Evolutionary conservation across 2,329 filamentous ascomycete genomes (phyloP).

Genomic region (Fusarium subtropicale): DNA sequence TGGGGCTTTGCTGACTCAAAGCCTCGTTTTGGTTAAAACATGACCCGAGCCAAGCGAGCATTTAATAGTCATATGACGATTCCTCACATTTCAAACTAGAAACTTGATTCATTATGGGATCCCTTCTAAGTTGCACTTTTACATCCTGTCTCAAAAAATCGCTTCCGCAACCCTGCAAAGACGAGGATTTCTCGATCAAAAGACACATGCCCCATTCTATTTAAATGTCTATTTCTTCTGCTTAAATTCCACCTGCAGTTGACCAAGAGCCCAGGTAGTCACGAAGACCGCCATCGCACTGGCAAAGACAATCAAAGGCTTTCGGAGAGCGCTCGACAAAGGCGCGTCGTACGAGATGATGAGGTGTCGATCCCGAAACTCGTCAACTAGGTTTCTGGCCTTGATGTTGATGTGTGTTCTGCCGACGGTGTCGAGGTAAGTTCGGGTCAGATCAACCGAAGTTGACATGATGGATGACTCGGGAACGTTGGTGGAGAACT

Average conservation of each 20-base stretch:
- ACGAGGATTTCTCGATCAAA: constrained; percentile 18
- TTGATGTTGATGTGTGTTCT: constrained; percentile 84
- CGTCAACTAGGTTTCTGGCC: constrained; percentile 89
- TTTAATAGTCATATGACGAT: constrained; percentile 15
- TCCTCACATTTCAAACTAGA: constrained; percentile 5
- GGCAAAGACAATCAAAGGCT: constrained; percentile 84
- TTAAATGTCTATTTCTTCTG: constrained; percentile 53
- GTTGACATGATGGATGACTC: constrained; percentile 69
- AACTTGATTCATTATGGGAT: constrained; percentile 22
- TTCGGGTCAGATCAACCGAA: constrained; percentile 75
- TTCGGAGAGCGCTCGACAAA: constrained; percentile 78
- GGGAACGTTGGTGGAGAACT: constrained; percentile 80
- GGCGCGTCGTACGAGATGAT: constrained; percentile 91
- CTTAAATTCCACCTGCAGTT: constrained; percentile 82
- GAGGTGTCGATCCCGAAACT: constrained; percentile 84
- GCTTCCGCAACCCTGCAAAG: constrained; percentile 22
- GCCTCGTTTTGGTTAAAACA: constrained; percentile 17
- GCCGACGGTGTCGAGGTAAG: constrained; percentile 93
- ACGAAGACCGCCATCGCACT: constrained; percentile 81
- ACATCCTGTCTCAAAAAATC: constrained; percentile 33
- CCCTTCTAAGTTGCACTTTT: constrained; percentile 45
- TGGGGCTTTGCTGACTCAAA: constrained; percentile 31
- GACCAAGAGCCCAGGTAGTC: constrained; percentile 78
- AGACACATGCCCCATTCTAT: constrained; percentile 22
- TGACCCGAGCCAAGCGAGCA: constrained; percentile 21